A percentile compares a stretch with the other conserved stretches of the same genome.
These are phyloP conservation scores for Amphibolis antarctica DNA, from an alignment of 106 monocot species.

Conservation along the genomic window DNA sequence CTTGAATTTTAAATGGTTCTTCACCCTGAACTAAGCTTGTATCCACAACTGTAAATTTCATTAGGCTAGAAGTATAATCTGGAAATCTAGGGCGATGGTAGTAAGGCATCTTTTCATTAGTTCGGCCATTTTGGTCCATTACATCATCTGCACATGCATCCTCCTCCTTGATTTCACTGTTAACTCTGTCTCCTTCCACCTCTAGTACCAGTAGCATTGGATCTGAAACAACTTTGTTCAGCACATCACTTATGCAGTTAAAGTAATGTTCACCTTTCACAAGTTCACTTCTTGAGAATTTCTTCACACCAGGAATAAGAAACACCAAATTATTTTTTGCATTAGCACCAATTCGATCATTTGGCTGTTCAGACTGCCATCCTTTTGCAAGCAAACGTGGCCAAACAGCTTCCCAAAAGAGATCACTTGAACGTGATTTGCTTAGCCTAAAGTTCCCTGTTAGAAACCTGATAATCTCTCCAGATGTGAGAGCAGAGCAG, in stretches of 20 bases:
- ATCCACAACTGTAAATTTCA: conserved; percentile 30
- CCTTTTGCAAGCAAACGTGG: conserved; percentile 80
- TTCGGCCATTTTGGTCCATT: not conserved
- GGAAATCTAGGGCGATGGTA: conserved; percentile 9
- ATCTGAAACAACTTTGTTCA: conserved; percentile 74
- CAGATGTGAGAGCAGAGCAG: conserved; percentile 58
- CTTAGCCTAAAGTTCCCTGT: conserved; percentile 84
- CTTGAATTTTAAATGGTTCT: conserved; percentile 7
- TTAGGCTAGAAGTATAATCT: conserved; percentile 5
- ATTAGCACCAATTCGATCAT: conserved; percentile 17
- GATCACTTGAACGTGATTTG: conserved; percentile 83
- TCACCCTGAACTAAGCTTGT: conserved; percentile 20
- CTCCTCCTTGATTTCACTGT: conserved; percentile 14
- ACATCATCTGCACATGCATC: conserved; percentile 1
- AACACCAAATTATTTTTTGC: conserved; percentile 52
- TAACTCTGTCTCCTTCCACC: conserved; percentile 19
- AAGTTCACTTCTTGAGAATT: conserved; percentile 73
- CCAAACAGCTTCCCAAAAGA: conserved; percentile 99
- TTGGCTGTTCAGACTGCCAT: conserved; percentile 85
- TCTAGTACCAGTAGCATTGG: conserved; percentile 69
- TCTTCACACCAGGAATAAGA: conserved; percentile 62
- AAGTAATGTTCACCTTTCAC: conserved; percentile 84
- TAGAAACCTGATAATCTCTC: conserved; percentile 67
- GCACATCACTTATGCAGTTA: conserved; percentile 83
- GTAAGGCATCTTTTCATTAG: not conserved